phyloP scores from a whole-genome alignment of 2,329 filamentous ascomycete genomes.

The Clonostachys sp. region DNA sequence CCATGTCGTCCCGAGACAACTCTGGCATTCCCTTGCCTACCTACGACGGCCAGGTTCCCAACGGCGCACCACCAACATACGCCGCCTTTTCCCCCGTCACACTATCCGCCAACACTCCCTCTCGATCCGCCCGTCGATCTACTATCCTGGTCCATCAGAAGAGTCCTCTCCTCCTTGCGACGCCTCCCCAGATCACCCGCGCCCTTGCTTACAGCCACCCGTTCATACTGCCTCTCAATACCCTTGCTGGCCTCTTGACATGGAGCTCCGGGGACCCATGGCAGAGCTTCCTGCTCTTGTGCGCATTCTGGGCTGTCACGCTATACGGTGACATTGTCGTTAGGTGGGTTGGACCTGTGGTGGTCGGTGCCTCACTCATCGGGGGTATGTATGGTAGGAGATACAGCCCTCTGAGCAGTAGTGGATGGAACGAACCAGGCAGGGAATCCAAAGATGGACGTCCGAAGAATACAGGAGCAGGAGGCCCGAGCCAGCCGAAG shows the following conservation, averaged over 20 bases:
- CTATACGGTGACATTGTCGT: constrained; percentile 85
- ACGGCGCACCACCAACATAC: constrained; percentile 62
- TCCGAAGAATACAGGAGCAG: background rate
- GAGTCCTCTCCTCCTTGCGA: constrained; percentile 86
- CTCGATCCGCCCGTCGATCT: constrained; percentile 64
- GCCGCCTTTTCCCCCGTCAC: constrained; percentile 87
- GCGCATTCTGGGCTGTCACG: constrained; percentile 78
- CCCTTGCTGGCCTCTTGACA: constrained; percentile 77
- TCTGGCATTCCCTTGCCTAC: constrained; percentile 24
- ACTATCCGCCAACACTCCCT: constrained; percentile 62
- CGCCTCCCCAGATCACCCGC: constrained; percentile 89
- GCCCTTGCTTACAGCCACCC: constrained; percentile 94
- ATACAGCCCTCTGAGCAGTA: constrained; percentile 87
- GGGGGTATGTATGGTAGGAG: constrained; percentile 87
- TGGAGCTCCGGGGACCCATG: constrained; percentile 94
- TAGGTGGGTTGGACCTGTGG: constrained; percentile 75
- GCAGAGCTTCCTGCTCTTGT: constrained; percentile 91
- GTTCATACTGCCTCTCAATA: constrained; percentile 85
- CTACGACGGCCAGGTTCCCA: constrained; percentile 18
- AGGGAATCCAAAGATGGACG: constrained; percentile 19
- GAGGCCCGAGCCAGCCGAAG: background rate
- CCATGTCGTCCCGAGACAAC: constrained; percentile 33
- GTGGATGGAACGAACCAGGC: constrained; percentile 58
- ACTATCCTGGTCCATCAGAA: constrained; percentile 97
- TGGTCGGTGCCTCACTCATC: constrained; percentile 76